Conservation (phyloP, 1,139 yeast species). For the Candida smagusa region DNA sequence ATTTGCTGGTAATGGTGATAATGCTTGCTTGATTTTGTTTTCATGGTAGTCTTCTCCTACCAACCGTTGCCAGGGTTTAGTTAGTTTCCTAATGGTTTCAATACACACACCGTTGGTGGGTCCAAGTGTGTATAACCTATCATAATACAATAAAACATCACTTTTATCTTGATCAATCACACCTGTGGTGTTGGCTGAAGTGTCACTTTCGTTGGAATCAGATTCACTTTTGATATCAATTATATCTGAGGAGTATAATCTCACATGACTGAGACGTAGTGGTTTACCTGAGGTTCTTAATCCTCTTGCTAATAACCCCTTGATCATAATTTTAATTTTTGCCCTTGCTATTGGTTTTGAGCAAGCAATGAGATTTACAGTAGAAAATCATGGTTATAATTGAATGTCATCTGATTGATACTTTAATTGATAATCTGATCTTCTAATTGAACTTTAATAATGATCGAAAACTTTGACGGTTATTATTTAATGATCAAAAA, state of each 20-base stretch:
- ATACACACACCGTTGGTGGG: slow-evolving; percentile 11
- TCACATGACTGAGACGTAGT: slow-evolving; percentile 1
- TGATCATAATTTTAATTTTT: not conserved
- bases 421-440: too few species aligned
- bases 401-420: too few species aligned
- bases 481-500: too few species aligned
- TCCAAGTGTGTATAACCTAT: slow-evolving; percentile 33
- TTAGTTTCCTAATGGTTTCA: slow-evolving; percentile 19
- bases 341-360: too few species aligned
- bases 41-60: slow-evolving; percentile 16
- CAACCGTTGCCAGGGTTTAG: slow-evolving; percentile 13
- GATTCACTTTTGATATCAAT: slow-evolving; percentile 33
- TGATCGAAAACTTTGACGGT: too few species aligned
- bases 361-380: not conserved
- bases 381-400: too few species aligned
- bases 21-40: slow-evolving; percentile 19
- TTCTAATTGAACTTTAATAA: too few species aligned
- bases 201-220: slow-evolving; percentile 29
- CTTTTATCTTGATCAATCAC: slow-evolving; percentile 33
- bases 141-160: slow-evolving; percentile 39
- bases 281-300: not conserved
- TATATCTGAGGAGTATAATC: slow-evolving; percentile 26
- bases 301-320: slow-evolving; percentile 1
- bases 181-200: slow-evolving; percentile 41
- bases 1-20: slow-evolving; percentile 32